Percentiles rank a stretch among this genome's conserved stretches.
These are phyloP conservation scores for Plicaturopsis crispa DNA, from an alignment of 768 basidiomycete genomes.

Conservation along the genomic window DNA sequence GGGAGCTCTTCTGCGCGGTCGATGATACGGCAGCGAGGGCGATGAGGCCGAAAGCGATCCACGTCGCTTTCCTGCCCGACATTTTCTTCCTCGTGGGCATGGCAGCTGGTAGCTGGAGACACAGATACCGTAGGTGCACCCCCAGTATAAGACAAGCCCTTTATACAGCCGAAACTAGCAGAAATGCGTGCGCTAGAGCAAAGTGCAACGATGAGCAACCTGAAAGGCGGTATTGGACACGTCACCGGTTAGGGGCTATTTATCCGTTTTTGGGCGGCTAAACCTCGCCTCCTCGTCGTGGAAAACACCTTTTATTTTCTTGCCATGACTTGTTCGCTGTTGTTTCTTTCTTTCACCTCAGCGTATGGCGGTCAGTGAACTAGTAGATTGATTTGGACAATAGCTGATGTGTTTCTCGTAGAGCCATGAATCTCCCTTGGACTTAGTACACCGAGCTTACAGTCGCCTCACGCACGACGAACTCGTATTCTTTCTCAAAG, in stretches of 20 bases:
- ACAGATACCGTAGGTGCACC: too few species aligned
- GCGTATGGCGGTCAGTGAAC: slow-evolving; percentile 33
- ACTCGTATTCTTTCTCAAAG: slow-evolving; percentile 68
- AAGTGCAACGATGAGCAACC: too few species aligned
- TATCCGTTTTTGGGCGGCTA: background rate
- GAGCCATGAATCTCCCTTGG: slow-evolving; percentile 20
- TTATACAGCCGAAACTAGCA: too few species aligned
- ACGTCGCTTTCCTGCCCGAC: slow-evolving; percentile 34
- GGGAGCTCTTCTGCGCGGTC: slow-evolving; percentile 30
- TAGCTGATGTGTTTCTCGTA: slow-evolving; percentile 13
- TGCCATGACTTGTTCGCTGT: background rate
- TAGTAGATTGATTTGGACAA: slow-evolving; percentile 19
- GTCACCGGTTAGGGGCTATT: too few species aligned
- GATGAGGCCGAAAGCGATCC: slow-evolving; percentile 56
- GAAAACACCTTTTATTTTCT: slow-evolving; percentile 3
- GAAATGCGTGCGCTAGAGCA: too few species aligned
- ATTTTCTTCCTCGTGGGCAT: too few species aligned
- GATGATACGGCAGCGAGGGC: slow-evolving; percentile 39
- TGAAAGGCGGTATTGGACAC: too few species aligned
- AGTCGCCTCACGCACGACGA: slow-evolving; percentile 58
- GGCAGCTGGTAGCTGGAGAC: too few species aligned
- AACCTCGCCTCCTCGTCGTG: background rate
- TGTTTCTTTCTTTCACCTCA: slow-evolving; percentile 1
- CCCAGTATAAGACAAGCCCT: too few species aligned
- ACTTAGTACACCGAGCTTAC: slow-evolving; percentile 62